Base-by-base conservation (phyloP, 2,329 filamentous ascomycete genomes). In the Chalaropsis ovoidea region DNA sequence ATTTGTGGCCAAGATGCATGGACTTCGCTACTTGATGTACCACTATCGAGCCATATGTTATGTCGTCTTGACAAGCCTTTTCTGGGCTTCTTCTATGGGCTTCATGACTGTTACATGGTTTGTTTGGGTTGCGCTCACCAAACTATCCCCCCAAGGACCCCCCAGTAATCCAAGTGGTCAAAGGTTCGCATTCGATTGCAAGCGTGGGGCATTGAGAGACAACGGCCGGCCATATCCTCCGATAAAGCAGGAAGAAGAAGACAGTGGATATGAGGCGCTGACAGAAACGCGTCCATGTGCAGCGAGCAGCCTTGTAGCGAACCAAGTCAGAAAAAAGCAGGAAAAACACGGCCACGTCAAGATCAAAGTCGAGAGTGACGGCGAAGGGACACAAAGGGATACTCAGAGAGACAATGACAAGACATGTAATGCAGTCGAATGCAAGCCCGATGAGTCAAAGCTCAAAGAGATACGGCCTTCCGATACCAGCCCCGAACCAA, bases 21-120 rank as follows among this genome's bases (percentile, higher is more conserved):
- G 93, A 0, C 74, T 96, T 68, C 79, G 88, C 61, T 94, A 88
- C 84, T 71, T 92, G 65, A 95, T 99, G 89, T 94, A 94, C 71
- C 86, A 90, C 68, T 87, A 93, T 76, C 84, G 88, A 13, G 71
- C 94, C 43, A 74, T 84, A 1, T 85, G 85, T 4, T 91, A 90
- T 67, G 63, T 88, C 0, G 71, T 86, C 0, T 88, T 91, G 71
- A 89, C 86, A 0, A 74, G 78, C 0, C 70, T 83, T 0, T 96
- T 96, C 75, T 97, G 92, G 90, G 73, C 77, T 0, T 83, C 84
- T 13, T 90, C 93, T 72, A 80, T 95, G 71, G 69, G 84, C 0
- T 87, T 86, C 52, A 82, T 88, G 73, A 77, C 79, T 0, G 45
- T 86, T 0, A 85, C 82, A 0, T 95, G 89, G 87, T 73, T 81